Base-by-base conservation (phyloP, 2,329 filamentous ascomycete genomes). In the Immersiporthe knoxdaviesiana region DNA sequence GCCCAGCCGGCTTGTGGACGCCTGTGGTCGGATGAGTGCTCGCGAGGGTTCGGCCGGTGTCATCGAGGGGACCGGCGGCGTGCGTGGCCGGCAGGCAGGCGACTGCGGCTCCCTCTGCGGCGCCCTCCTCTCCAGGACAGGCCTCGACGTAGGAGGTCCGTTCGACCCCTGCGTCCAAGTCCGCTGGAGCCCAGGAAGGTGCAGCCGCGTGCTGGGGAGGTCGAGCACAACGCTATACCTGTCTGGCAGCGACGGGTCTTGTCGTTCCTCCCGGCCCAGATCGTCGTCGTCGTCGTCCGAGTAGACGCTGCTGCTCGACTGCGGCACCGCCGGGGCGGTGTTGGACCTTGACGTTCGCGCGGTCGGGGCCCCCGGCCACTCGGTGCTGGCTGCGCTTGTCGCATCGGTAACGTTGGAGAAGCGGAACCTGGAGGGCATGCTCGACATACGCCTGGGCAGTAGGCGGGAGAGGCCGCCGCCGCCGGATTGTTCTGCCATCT, bases 201-300 rank as follows among this genome's bases (percentile, higher is more conserved):
- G 76, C 35, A 84, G 73, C 63, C 81, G 77, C 35, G 81, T 81
- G 39, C 79, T 80, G 14, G 83, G 79, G 32, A 84, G 72, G n/a
- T 67, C 67, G 32, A 65, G 58, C 18, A 64, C 65, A 32, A 69
- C 65, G 50, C 70, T 71, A 21, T 69, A 71, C 8, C 70, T 58
- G 39, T 76, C 75, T n/a, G 79, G 77, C 66, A 80, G 73, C 4
- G 77, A 77, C 3, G 83, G 73, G 24, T 77, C 74, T 63, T 82
- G 80, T 2, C 78, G 77, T 2, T 84, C 82, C 1, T 83, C 81
- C 74, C 88, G 88, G 44, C 61, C 82, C 79, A 24, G 74, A 30
- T 76, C 77, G 59, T 73, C 68, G 21, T 71, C 69, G 68, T 68
- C 63, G 47, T 72, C 73, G 62, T 66, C 68, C 32, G 75, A 76